Evolutionary conservation across 2,329 filamentous ascomycete species (phyloP).

Genomic region (Neofusicoccum ribis): DNA sequence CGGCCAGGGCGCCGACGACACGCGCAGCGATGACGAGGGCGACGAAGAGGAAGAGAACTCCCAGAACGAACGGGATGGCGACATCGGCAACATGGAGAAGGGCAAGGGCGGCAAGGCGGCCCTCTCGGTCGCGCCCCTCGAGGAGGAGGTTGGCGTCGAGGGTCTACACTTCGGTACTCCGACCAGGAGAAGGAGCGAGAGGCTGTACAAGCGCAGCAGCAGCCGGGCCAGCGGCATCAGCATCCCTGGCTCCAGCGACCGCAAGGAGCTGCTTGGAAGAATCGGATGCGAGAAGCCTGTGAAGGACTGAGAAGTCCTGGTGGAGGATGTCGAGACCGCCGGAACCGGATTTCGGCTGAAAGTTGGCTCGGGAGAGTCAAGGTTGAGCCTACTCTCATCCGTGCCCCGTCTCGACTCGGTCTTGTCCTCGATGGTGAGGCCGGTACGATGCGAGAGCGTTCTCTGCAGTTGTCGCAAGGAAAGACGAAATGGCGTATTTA

Average conservation of each 20-base stretch:
- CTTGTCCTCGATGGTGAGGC: neutral
- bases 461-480: neutral
- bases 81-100: conserved; percentile 24
- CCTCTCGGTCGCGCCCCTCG: conserved; percentile 48
- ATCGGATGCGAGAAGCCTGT: conserved; percentile 77
- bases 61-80: conserved; percentile 28
- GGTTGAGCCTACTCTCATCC: neutral
- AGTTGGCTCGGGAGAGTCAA: neutral
- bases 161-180: conserved; percentile 57
- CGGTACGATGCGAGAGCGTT: neutral
- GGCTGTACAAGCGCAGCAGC: conserved; percentile 49
- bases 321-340: neutral
- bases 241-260: conserved; percentile 69
- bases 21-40: conserved; percentile 81
- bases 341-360: conserved; percentile 6
- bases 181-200: conserved; percentile 45
- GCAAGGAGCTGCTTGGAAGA: conserved; percentile 76
- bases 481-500: conserved; percentile 8
- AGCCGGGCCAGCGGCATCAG: conserved; percentile 55
- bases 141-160: conserved; percentile 76
- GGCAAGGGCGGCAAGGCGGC: conserved; percentile 30
- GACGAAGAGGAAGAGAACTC: conserved; percentile 59
- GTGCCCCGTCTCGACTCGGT: neutral
- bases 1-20: conserved; percentile 78
- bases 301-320: neutral